Conservation (phyloP, 1,284 basidiomycete genomes). For the Coniophora puteana region DNA sequence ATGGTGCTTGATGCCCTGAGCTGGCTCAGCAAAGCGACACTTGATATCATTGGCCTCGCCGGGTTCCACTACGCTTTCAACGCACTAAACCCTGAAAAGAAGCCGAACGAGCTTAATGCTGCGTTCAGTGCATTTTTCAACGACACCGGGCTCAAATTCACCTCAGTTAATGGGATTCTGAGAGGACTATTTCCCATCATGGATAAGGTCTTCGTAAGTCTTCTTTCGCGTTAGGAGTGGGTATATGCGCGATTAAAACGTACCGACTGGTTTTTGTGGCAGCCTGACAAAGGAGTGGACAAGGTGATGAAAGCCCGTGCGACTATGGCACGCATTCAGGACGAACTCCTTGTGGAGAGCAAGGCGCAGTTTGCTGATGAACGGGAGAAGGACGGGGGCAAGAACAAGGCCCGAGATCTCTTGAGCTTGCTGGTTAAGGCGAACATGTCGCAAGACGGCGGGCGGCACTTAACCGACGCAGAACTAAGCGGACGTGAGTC, state of each 20-base stretch:
- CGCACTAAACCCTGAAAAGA: conserved; percentile 32
- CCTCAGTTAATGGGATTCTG: too few relatives aligned
- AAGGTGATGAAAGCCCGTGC: conserved; percentile 15
- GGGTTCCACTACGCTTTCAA: conserved; percentile 72
- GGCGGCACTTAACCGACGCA: conserved; percentile 39
- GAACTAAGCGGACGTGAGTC: conserved; percentile 52
- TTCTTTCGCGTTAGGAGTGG: not conserved
- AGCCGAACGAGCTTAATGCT: conserved; percentile 44
- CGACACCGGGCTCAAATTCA: not conserved
- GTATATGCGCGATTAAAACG: not conserved
- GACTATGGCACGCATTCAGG: conserved; percentile 33
- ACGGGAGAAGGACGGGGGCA: conserved; percentile 9
- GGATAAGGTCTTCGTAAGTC: conserved; percentile 15
- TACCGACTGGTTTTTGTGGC: conserved; percentile 19
- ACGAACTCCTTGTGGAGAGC: conserved; percentile 41
- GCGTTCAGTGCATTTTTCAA: conserved; percentile 36
- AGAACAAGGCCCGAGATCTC: conserved; percentile 41
- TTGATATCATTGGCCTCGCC: conserved; percentile 69
- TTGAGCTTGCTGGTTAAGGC: conserved; percentile 56
- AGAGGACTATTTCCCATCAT: conserved; percentile 20
- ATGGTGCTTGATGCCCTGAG: conserved; percentile 45
- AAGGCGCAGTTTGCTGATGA: conserved; percentile 28
- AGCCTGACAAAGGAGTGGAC: conserved; percentile 15
- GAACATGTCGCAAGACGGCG: conserved; percentile 60
- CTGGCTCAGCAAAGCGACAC: conserved; percentile 54